phyloP scores from a whole-genome alignment of 441 rosid species.

The Populus hybrid region DNA sequence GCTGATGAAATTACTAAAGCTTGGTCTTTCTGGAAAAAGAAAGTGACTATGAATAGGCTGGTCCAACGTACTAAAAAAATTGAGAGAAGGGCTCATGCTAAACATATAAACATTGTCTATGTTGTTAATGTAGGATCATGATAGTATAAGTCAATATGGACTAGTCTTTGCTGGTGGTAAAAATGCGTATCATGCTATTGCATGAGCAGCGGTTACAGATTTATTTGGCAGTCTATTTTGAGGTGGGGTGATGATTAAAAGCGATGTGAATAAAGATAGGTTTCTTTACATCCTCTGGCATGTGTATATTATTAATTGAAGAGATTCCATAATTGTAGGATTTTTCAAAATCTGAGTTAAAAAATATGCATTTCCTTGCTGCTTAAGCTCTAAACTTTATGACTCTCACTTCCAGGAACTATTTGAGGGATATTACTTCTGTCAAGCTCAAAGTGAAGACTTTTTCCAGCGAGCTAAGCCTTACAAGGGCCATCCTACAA shows the following conservation, averaged over 20 bases:
- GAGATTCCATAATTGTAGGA: neutral
- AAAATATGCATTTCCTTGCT: conserved; percentile 2
- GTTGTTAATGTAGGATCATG: neutral
- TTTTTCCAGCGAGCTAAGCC: conserved; percentile 75
- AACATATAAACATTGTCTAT: neutral
- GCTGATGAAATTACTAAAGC: neutral
- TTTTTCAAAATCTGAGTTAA: neutral
- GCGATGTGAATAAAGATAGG: neutral
- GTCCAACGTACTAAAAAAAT: neutral
- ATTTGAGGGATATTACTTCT: conserved; percentile 94
- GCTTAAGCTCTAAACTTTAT: conserved; percentile 1
- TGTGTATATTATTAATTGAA: neutral
- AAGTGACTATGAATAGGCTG: neutral
- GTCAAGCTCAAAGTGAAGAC: conserved; percentile 92
- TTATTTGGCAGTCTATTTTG: too few species aligned
- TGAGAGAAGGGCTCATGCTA: neutral
- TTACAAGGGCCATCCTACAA: conserved; percentile 72
- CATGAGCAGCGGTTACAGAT: too few species aligned
- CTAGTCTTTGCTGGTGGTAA: too few species aligned
- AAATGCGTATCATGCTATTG: too few species aligned
- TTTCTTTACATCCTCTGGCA: neutral
- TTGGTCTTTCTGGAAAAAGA: neutral
- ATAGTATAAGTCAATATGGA: neutral
- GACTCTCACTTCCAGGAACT: conserved; percentile 52
- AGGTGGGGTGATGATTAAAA: too few species aligned